phyloP scores from a whole-genome alignment of 192 early-diverging fungal genomes.

The Cladochytrium replicatum region DNA sequence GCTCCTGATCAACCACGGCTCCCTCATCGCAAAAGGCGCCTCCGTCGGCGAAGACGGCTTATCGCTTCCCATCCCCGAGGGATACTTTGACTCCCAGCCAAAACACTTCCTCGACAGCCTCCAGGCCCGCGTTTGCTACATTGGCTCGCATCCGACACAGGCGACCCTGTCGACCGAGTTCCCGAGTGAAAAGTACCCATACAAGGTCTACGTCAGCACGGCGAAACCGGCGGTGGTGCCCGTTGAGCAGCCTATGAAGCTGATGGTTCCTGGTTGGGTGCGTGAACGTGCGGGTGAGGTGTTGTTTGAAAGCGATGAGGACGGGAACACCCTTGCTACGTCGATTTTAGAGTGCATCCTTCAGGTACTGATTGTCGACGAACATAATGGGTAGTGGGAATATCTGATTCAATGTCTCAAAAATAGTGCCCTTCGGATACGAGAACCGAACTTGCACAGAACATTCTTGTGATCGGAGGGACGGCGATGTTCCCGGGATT shows the following conservation, averaged over 20 bases:
- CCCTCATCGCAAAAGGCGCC: slow-evolving; percentile 26
- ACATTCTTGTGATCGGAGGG: slow-evolving; percentile 67
- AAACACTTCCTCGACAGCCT: slow-evolving; percentile 53
- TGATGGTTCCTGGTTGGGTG: slow-evolving; percentile 71
- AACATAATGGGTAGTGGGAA: too few relatives aligned
- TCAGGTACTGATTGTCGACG: too few relatives aligned
- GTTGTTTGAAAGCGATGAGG: slow-evolving; percentile 63
- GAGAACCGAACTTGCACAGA: slow-evolving; percentile 50
- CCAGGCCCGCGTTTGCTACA: slow-evolving; percentile 54
- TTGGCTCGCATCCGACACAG: slow-evolving; percentile 32
- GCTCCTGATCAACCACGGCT: slow-evolving; percentile 51
- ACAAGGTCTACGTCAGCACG: slow-evolving; percentile 7
- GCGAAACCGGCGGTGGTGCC: not conserved
- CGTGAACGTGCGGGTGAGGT: slow-evolving; percentile 71
- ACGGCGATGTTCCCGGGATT: slow-evolving; percentile 68
- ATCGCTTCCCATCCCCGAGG: slow-evolving; percentile 37
- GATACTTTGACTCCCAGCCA: slow-evolving; percentile 25
- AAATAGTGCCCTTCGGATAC: slow-evolving; percentile 58
- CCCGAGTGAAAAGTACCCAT: slow-evolving; percentile 19
- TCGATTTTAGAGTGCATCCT: slow-evolving; percentile 45
- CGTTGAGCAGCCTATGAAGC: not conserved
- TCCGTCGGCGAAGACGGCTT: too few relatives aligned
- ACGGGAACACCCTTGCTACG: slow-evolving; percentile 49
- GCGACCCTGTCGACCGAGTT: slow-evolving; percentile 39
- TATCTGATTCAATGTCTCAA: not conserved